phyloP scores from a whole-genome alignment of 129 eudicot species.

The Flaveria linearis region DNA sequence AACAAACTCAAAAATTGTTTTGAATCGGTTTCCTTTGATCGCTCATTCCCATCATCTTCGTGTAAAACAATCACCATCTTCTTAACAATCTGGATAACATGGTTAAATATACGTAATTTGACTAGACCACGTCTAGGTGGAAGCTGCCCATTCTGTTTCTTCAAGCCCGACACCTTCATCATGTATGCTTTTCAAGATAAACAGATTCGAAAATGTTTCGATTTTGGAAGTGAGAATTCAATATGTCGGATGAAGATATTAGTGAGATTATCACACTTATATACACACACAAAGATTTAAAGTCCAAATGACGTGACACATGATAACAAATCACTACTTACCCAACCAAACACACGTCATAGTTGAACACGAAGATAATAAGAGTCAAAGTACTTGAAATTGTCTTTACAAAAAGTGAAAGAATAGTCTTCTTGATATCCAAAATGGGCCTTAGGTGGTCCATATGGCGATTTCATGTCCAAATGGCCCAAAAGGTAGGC shows the following conservation, averaged over 20 bases:
- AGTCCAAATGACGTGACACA: not conserved
- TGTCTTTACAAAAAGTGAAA: constrained; percentile 9
- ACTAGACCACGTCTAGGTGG: constrained; percentile 39
- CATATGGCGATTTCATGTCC: not conserved
- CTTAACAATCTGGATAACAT: constrained; percentile 14
- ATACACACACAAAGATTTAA: not conserved
- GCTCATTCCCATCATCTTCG: not conserved
- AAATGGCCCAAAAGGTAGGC: not conserved
- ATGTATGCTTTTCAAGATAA: not conserved
- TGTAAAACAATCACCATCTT: constrained; percentile 1
- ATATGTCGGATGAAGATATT: constrained; percentile 21
- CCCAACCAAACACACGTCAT: constrained; percentile 4
- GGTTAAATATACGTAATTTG: constrained; percentile 23
- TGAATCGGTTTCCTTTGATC: not conserved
- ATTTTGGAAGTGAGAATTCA: not conserved
- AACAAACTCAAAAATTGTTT: not conserved
- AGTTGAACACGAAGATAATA: constrained; percentile 9
- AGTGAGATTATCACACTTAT: constrained; percentile 14
- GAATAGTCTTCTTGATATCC: constrained; percentile 1
- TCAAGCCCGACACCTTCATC: constrained; percentile 14
- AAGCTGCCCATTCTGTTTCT: constrained; percentile 24
- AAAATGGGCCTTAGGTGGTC: constrained; percentile 13
- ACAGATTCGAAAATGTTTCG: not conserved
- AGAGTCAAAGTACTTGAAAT: constrained; percentile 25
- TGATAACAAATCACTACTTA: constrained; percentile 1